These are phyloP conservation scores for Macrophomina phaseolina DNA, from an alignment of 2,329 filamentous ascomycete species.

Conservation along the genomic window DNA sequence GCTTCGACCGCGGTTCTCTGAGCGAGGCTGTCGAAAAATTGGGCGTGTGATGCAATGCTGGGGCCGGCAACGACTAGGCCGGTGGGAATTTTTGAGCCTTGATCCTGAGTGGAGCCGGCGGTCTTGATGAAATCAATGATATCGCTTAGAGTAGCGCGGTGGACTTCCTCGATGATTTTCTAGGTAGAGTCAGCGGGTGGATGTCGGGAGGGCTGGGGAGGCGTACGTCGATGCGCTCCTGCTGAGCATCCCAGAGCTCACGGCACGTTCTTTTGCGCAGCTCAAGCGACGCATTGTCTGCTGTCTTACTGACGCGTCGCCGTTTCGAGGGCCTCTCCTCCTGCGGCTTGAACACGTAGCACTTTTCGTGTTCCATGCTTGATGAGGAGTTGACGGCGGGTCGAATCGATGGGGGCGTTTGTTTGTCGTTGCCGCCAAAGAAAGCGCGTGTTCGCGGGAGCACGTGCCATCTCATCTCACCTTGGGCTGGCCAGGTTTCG, in stretches of 20 bases:
- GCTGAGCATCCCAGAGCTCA: conserved; percentile 67
- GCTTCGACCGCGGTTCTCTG: not conserved
- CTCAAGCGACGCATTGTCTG: conserved; percentile 41
- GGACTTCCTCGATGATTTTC: conserved; percentile 47
- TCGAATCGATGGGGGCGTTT: not conserved
- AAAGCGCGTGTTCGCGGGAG: conserved; percentile 17
- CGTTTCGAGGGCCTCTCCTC: conserved; percentile 49
- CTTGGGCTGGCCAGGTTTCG: not conserved
- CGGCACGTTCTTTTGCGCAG: conserved; percentile 67
- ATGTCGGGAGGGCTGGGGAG: not conserved
- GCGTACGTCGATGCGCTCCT: conserved; percentile 66
- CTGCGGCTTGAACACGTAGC: conserved; percentile 51
- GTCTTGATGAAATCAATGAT: conserved; percentile 48
- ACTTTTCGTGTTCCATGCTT: conserved; percentile 56
- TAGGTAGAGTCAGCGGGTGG: conserved; percentile 29
- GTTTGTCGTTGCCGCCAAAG: conserved; percentile 11
- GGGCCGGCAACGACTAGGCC: conserved; percentile 79
- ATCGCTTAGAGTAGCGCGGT: conserved; percentile 46
- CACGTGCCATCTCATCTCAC: conserved; percentile 16
- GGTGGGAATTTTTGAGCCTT: conserved; percentile 63
- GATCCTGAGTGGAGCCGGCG: conserved; percentile 33
- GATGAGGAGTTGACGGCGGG: not conserved
- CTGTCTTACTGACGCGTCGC: conserved; percentile 42
- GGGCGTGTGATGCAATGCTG: conserved; percentile 75
- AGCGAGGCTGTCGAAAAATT: conserved; percentile 66